Base-by-base conservation (phyloP, 257 asterid genomes). In the Fraxinus anomala region DNA sequence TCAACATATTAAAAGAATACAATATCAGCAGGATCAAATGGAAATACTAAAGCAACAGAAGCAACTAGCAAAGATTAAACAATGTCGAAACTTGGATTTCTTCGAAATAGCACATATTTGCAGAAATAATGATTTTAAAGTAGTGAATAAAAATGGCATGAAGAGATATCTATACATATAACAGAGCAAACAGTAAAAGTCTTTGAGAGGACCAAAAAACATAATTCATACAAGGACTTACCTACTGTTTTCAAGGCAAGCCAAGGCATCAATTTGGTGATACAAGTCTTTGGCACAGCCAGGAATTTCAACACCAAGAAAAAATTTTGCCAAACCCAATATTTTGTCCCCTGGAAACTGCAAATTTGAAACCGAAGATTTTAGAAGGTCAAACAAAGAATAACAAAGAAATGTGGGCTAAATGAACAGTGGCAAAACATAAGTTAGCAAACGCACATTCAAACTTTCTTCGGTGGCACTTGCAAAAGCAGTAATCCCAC, bases 301-400 rank as follows among this genome's bases (percentile, higher is more conserved):
- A 12, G 99, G 99, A 85, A 86, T 77, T 85, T 96, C 99, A 86
- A 89, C 72, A 36, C 94, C 94, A 83, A 95, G 97, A 81, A 95
- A 91, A 81, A 92, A 91, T 79, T 89, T 96, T 1, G 97, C 97
- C 85, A 96, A 88, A 69, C 99, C 96, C 86, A 88, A 80, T 77
- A 93, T 73, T 80, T 92, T 93, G 26, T 96, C 99, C 68, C 92
- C 97, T 39, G 98, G 97, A 83, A 96, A 88, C 99, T 93, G 96
- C 88, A 80, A 81, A 68, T 69, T 39, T 61, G 72, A 81, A 77
- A 76, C 71, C 75, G 70, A 67, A 71, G 69, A 75, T 65, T 67
- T 80, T 34, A 80, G 61, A 47, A 78, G n/a, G 68, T 80, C 76
- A 72, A 23, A 73, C 4, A 36, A 61, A 70, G 37, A 73, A 66